These are phyloP conservation scores for Yamadazyma insecticola DNA, from an alignment of 805 yeast genomes.

Conservation along the genomic window DNA sequence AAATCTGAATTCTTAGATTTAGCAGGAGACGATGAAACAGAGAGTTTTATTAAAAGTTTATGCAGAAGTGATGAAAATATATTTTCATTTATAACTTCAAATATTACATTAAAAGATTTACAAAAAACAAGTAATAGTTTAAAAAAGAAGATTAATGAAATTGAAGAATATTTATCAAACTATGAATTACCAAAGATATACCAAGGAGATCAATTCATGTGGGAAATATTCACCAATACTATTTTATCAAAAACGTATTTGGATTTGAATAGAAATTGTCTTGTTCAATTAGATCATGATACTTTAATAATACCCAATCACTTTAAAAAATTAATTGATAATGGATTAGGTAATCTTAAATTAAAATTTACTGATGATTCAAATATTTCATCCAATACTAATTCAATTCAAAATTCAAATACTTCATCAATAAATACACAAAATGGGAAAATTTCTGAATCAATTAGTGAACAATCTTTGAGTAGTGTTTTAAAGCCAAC, in stretches of 20 bases:
- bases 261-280: conserved; percentile 26
- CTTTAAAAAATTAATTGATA: conserved; percentile 27
- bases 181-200: conserved; percentile 30
- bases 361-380: conserved; percentile 23
- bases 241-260: conserved; percentile 23
- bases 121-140: conserved; percentile 36
- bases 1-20: conserved; percentile 44
- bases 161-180: conserved; percentile 25
- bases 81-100: conserved; percentile 38
- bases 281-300: conserved; percentile 25
- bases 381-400: neutral
- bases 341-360: conserved; percentile 27
- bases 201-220: conserved; percentile 18
- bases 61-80: conserved; percentile 25
- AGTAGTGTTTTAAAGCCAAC: conserved; percentile 4
- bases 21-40: conserved; percentile 45
- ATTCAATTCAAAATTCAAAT: conserved; percentile 1
- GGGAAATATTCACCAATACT: conserved; percentile 33
- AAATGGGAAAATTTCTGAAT: conserved; percentile 1
- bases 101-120: conserved; percentile 38
- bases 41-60: conserved; percentile 49
- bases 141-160: conserved; percentile 22
- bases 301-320: conserved; percentile 17
- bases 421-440: neutral
- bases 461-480: conserved; percentile 4